phyloP scores from a whole-genome alignment of 495 filamentous ascomycete genomes.

The Halenospora varia region DNA sequence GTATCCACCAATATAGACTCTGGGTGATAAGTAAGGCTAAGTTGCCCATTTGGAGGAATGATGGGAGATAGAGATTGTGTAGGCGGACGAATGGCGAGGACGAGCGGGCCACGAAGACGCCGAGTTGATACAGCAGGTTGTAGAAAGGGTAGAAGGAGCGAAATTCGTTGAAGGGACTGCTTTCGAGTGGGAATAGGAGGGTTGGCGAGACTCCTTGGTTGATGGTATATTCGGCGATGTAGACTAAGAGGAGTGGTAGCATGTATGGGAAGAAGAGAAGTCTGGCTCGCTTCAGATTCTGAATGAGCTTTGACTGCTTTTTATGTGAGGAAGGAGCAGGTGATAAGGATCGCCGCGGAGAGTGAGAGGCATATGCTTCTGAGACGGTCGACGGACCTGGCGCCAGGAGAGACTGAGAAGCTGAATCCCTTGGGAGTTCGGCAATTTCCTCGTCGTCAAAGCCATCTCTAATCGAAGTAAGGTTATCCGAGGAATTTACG shows the following conservation, averaged over 20 bases:
- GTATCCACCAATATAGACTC: slow-evolving; percentile 55
- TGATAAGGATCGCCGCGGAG: slow-evolving; percentile 23
- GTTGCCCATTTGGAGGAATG: slow-evolving; percentile 79
- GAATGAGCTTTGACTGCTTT: slow-evolving; percentile 32
- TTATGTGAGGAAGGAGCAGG: neutral
- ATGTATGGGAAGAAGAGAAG: slow-evolving; percentile 58
- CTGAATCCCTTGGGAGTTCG: slow-evolving; percentile 4
- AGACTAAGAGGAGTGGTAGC: slow-evolving; percentile 87
- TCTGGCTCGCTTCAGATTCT: slow-evolving; percentile 39
- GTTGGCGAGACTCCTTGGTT: slow-evolving; percentile 91
- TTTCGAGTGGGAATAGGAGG: slow-evolving; percentile 74
- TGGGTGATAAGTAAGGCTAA: slow-evolving; percentile 70
- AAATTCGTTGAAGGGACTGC: slow-evolving; percentile 73
- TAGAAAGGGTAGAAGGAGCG: slow-evolving; percentile 91
- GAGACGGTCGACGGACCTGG: slow-evolving; percentile 11
- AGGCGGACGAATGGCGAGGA: slow-evolving; percentile 83
- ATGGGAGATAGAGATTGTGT: slow-evolving; percentile 74
- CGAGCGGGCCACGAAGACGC: slow-evolving; percentile 90
- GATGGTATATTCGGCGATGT: slow-evolving; percentile 93
- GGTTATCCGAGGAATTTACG: slow-evolving; percentile 11
- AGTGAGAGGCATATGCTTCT: slow-evolving; percentile 16
- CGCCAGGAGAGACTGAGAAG: slow-evolving; percentile 13
- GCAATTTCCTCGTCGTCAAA: slow-evolving; percentile 18
- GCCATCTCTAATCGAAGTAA: slow-evolving; percentile 14
- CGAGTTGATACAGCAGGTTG: slow-evolving; percentile 85